Base-by-base conservation (phyloP, 2,329 filamentous ascomycete species). In the Apiospora aurea region DNA sequence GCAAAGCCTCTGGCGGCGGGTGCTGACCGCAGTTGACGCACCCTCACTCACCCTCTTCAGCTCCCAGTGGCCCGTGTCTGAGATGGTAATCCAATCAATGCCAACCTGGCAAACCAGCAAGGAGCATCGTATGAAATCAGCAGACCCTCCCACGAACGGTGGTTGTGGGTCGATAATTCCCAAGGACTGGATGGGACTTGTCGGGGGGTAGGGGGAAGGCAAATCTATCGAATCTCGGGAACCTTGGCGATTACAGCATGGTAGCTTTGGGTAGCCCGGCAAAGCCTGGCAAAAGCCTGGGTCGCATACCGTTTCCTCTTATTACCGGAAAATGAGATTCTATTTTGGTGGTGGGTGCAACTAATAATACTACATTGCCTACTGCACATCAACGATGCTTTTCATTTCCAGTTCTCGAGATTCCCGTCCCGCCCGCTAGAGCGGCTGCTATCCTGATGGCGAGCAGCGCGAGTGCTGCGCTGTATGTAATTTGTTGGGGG, bases 151-250 rank as follows among this genome's bases (percentile, higher is more conserved):
- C 57, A 41, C 18, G 34, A 64, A 64, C 57, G 57, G 57, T 64
- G 57, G 57, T n/a, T 64, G 57, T 64, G 57, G 57, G 57, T 41
- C 57, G 57, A 41, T 64, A 38, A 64, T 41, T 64, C 34, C 57
- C 57, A n/a, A 41, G 57, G 29, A 64, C 34, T 64, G 57, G 57
- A 64, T 64, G 57, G 57, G 57, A 64, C 57, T 64, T 64, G 29
- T 41, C 57, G 34, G 21, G 16, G 53, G 49, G 24, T n/a, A 24
- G 49, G 26, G 26, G 26, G 3, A 29, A n/a, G 53, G 53, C 53
- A 61, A 64, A 64, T 64, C 57, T 38, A 64, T 64, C 57, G 34
- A 64, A 64, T 41, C 57, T 64, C 57, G 57, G 57, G 57, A 64
- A 64, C 57, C 57, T 41, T 41, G 34, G 57, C 57, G 57, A 64